These are phyloP conservation scores for Salix udensis DNA, from an alignment of 345 rosid genomes.

Conservation along the genomic window DNA sequence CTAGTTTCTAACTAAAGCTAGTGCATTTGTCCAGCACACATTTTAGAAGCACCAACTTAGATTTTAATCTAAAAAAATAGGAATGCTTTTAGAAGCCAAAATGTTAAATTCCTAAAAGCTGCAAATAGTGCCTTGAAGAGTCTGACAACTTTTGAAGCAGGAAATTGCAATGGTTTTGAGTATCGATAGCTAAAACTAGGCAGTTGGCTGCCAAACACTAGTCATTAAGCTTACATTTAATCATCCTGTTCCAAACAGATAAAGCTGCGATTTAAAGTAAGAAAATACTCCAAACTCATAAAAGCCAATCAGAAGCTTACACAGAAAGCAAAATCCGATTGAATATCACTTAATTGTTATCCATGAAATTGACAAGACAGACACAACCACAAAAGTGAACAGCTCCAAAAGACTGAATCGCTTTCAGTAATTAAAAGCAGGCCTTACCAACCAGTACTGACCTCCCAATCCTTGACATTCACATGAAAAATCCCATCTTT, in stretches of 20 bases:
- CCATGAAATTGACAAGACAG: constrained; percentile 10
- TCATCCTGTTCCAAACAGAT: neutral
- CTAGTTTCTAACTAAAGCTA: neutral
- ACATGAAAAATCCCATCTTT: neutral
- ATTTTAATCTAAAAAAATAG: neutral
- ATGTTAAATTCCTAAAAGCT: neutral
- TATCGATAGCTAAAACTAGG: neutral
- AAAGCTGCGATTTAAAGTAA: neutral
- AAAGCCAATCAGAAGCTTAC: constrained; percentile 4
- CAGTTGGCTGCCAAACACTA: neutral
- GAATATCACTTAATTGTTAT: neutral
- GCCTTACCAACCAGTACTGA: neutral
- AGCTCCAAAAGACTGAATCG: neutral
- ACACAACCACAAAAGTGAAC: neutral
- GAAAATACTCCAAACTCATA: neutral
- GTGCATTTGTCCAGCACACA: neutral
- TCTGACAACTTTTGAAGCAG: constrained; percentile 8
- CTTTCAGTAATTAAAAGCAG: constrained; percentile 3
- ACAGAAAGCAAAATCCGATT: neutral
- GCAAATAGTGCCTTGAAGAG: neutral
- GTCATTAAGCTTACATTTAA: neutral
- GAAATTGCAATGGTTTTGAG: neutral
- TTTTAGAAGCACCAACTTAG: neutral
- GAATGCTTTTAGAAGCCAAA: neutral
- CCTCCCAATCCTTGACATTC: constrained; percentile 2